phyloP scores from a whole-genome alignment of 257 asterid genomes.

The Rubia yunnanensis region DNA sequence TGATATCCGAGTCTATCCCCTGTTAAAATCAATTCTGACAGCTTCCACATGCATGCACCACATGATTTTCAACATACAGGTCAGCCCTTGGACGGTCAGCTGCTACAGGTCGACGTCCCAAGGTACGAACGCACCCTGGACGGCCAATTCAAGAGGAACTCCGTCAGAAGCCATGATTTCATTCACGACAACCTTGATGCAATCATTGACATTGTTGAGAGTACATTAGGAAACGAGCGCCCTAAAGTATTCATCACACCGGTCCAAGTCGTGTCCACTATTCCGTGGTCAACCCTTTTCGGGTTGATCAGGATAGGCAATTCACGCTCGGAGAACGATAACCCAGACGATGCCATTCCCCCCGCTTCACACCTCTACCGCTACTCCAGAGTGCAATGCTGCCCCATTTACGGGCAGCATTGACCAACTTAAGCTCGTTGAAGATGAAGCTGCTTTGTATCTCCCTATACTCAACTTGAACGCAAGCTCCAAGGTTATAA shows the following conservation, averaged over 20 bases:
- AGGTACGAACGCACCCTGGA: not conserved
- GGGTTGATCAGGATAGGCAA: constrained; percentile 15
- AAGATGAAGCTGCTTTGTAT: constrained; percentile 12
- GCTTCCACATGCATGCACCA: constrained; percentile 18
- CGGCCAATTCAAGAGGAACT: not conserved
- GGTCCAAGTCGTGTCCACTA: constrained; percentile 9
- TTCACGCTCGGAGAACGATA: not conserved
- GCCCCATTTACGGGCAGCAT: constrained; percentile 18
- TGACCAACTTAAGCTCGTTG: constrained; percentile 20
- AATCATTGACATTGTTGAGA: constrained; percentile 15
- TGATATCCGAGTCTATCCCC: too few relatives aligned
- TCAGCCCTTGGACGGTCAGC: not conserved
- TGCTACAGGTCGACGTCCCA: not conserved
- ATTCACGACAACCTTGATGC: constrained; percentile 12
- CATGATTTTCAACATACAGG: constrained; percentile 13
- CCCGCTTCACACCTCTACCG: constrained; percentile 16
- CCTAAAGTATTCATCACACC: constrained; percentile 11
- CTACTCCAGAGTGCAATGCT: constrained; percentile 16
- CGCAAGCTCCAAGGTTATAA: constrained; percentile 28
- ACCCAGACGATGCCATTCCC: constrained; percentile 15
- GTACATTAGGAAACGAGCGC: constrained; percentile 10
- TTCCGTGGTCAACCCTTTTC: constrained; percentile 25
- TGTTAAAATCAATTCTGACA: not conserved
- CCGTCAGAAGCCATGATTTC: not conserved
- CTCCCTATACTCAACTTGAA: constrained; percentile 39